These are phyloP conservation scores for Boletus subparvulus DNA, from an alignment of 768 basidiomycete genomes.

Conservation along the genomic window DNA sequence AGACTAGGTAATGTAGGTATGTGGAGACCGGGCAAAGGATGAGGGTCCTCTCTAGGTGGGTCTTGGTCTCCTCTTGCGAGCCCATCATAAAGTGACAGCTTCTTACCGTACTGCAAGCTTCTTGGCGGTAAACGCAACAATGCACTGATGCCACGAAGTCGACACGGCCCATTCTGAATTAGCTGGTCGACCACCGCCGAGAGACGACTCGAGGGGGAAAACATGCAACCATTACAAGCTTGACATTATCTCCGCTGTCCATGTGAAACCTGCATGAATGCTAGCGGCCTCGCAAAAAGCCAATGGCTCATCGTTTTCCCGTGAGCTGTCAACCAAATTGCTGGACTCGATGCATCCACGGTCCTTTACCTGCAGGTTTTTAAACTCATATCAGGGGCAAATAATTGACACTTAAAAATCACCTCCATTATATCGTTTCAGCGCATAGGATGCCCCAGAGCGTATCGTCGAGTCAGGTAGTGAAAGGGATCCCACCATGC, in stretches of 20 bases:
- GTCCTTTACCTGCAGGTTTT: not conserved
- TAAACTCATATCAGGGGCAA: not conserved
- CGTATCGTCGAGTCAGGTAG: not conserved
- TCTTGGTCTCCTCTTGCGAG: no score
- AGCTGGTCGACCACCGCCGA: not conserved
- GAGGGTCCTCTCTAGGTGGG: no score
- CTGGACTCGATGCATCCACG: not conserved
- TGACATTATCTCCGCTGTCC: not conserved
- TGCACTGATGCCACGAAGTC: not conserved
- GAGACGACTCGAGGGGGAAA: not conserved
- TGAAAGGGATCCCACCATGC: not conserved
- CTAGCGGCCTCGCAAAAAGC: not conserved
- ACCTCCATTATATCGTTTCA: not conserved
- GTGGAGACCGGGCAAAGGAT: not conserved
- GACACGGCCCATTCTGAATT: no score
- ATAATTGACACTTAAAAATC: not conserved
- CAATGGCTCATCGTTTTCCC: not conserved
- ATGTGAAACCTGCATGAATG: not conserved
- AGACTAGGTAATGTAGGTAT: not conserved
- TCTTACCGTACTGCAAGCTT: not conserved
- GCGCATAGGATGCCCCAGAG: constrained; percentile 4
- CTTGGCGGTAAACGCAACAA: not conserved
- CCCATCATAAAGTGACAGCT: no score
- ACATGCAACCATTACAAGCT: no score
- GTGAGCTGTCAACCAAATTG: not conserved